These are phyloP conservation scores for Uromyces viciae-fabae DNA, from an alignment of 1,284 basidiomycete genomes.

Conservation along the genomic window DNA sequence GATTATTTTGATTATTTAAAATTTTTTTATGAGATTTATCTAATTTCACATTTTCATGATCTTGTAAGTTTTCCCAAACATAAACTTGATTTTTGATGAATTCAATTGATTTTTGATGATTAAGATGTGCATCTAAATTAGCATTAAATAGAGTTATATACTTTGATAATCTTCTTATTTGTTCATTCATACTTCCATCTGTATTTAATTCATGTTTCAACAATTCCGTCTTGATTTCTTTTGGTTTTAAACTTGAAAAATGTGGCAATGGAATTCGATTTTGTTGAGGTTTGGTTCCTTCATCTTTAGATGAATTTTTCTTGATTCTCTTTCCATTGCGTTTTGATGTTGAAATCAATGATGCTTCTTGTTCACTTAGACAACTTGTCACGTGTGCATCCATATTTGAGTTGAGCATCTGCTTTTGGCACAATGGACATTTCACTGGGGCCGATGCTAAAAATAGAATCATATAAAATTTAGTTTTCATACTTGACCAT, in stretches of 20 bases:
- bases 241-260: conserved; percentile 21
- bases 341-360: not conserved
- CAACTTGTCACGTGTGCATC: conserved; percentile 17
- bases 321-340: conserved; percentile 4
- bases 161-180: conserved; percentile 13
- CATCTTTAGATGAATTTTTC: not conserved
- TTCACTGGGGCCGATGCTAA: conserved; percentile 26
- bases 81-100: conserved; percentile 6
- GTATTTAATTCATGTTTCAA: conserved; percentile 12
- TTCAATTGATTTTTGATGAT: conserved; percentile 21
- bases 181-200: not conserved
- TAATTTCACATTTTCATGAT: conserved; percentile 12
- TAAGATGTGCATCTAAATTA: conserved; percentile 25
- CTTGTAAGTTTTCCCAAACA: conserved; percentile 40
- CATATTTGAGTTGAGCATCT: conserved; percentile 38
- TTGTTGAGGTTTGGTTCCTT: conserved; percentile 1
- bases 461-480: not conserved
- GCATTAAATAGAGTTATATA: conserved; percentile 39
- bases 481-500: not conserved
- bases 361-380: not conserved
- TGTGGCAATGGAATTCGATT: conserved; percentile 33
- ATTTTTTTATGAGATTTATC: conserved; percentile 6
- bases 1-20: conserved; percentile 5
- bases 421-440: conserved; percentile 31
- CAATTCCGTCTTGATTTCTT: conserved; percentile 28